phyloP scores from a whole-genome alignment of 176 grass and related monocot species.

The Saccharum spontaneum region DNA sequence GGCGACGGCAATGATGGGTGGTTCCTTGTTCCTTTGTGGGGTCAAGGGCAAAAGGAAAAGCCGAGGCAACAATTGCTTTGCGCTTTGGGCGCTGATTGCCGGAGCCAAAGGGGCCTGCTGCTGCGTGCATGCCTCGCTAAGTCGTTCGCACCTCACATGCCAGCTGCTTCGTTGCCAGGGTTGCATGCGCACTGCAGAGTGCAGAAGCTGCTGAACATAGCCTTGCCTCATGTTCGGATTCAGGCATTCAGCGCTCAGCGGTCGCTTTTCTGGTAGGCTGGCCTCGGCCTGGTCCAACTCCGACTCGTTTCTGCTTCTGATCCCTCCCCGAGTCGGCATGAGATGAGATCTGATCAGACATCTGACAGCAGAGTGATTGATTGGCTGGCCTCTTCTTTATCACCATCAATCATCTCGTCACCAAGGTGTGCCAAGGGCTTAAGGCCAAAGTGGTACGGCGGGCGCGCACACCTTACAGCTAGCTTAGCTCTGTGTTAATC shows the following conservation, averaged over 20 bases:
- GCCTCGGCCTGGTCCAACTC: conserved; percentile 2
- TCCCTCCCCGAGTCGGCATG: neutral
- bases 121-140: neutral
- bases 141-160: neutral
- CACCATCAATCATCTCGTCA: neutral
- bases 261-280: neutral
- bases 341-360: neutral
- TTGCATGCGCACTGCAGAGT: neutral
- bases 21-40: conserved; percentile 10
- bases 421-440: neutral
- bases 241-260: neutral
- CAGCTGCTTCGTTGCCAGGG: conserved; percentile 5
- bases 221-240: neutral
- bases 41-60: conserved; percentile 35
- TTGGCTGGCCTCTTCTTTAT: neutral
- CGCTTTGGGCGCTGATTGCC: conserved; percentile 29
- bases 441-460: neutral
- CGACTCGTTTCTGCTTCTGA: neutral
- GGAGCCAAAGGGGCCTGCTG: conserved; percentile 18
- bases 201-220: too few species aligned
- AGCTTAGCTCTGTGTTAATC: neutral
- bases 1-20: conserved; percentile 5
- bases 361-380: neutral
- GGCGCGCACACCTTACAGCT: neutral
- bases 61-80: neutral